Base-by-base conservation (phyloP, 768 basidiomycete genomes). In the Leccinellum rugosiceps region DNA sequence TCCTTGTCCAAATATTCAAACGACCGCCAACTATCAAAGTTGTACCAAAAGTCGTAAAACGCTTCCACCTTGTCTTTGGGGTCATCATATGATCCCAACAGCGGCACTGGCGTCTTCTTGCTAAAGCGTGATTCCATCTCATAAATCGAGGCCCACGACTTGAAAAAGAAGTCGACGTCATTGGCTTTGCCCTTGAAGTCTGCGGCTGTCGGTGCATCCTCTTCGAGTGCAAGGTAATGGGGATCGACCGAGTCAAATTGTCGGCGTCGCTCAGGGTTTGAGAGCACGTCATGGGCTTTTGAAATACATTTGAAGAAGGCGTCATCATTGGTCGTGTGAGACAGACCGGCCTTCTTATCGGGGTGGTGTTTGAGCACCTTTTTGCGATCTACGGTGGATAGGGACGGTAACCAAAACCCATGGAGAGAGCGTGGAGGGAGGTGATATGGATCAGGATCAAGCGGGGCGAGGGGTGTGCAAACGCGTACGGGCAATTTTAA, bases 21-120 rank as follows among this genome's bases (percentile, higher is more conserved):
- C 72, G 88, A 92, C 66, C 96, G 80, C 96, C 96, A 99, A 63
- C 89, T 92, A 74, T 98, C 96, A 75, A 99, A 96, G 81, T 95
- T 96, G 81, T 99, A 98, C 94, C 94, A 99, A 75, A 96, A 97
- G 74, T 98, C 90, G 79, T 99, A 99, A 80, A 99, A 98, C 6
- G 76, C 80, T 72, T 96, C 92, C 53, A 98, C 95, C 55, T 84
- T 83, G 62, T 83, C 82, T 74, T 97, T 96, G 56, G 85, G 71
- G 21, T 87, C 83, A 46, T 90, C 81, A 58, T 80, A 74, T 28
- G 73, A 74, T 10, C 95, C 96, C 26, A 99, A 82, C 57, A 79
- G 72, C 6, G 93, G 95, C 7, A 94, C 92, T 13, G 94, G 94
- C 70, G 90, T 82, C 53, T 70, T 77, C 64, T 86, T 87, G 63